Evolutionary conservation across 192 early-diverging fungal species (phyloP).

Genomic region (Entomortierella chlamydospora): DNA sequence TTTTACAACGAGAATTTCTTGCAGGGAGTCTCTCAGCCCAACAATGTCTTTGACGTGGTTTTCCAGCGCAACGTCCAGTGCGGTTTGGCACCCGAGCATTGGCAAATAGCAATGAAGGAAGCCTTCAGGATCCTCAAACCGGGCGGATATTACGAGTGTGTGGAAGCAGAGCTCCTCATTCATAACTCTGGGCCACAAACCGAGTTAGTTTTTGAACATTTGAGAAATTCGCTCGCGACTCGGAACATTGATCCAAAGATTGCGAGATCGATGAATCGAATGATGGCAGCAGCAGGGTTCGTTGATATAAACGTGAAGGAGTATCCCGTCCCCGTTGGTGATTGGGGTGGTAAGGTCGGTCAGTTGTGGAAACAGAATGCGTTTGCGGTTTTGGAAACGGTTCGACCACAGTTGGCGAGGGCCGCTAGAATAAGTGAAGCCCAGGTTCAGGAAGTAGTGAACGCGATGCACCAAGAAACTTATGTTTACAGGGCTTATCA

Average conservation of each 20-base stretch:
- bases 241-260: slow-evolving; percentile 21
- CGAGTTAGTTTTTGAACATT: slow-evolving; percentile 30
- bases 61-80: slow-evolving; percentile 40
- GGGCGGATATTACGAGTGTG: slow-evolving; percentile 53
- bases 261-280: slow-evolving; percentile 21
- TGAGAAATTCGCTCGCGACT: slow-evolving; percentile 22
- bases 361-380: slow-evolving; percentile 38
- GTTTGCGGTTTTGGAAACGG: slow-evolving; percentile 27
- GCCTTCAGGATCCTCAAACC: slow-evolving; percentile 40
- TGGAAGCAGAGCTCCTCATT: slow-evolving; percentile 34
- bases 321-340: slow-evolving; percentile 25
- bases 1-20: slow-evolving; percentile 44
- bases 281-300: slow-evolving; percentile 33
- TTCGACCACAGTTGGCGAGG: slow-evolving; percentile 9
- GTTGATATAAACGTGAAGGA: slow-evolving; percentile 33
- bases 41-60: slow-evolving; percentile 47
- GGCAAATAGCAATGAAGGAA: slow-evolving; percentile 39
- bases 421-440: slow-evolving; percentile 21
- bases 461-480: slow-evolving; percentile 25
- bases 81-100: slow-evolving; percentile 37
- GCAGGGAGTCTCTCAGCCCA: slow-evolving; percentile 39
- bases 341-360: slow-evolving; percentile 43
- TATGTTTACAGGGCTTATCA: slow-evolving; percentile 1
- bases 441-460: slow-evolving; percentile 24
- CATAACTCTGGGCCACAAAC: slow-evolving; percentile 34